Evolutionary conservation across 2,329 filamentous ascomycete genomes (phyloP).

Genomic region (Nigrograna mackinnonii): DNA sequence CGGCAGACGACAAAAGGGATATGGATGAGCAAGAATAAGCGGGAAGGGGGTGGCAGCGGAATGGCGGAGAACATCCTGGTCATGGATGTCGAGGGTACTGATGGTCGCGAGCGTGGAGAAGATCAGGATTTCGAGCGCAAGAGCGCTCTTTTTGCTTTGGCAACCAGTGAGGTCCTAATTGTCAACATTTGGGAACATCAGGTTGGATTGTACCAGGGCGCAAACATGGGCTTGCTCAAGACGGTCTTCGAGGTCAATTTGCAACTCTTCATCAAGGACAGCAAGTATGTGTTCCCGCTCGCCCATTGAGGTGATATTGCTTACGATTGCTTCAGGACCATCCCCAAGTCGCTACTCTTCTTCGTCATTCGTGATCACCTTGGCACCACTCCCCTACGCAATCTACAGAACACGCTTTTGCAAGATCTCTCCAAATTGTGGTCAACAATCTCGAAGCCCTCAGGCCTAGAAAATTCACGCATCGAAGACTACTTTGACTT

Average conservation of each 20-base stretch:
- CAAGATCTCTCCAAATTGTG: conserved; percentile 92
- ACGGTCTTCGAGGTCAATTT: conserved; percentile 99
- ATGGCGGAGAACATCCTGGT: conserved; percentile 99
- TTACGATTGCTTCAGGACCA: conserved; percentile 60
- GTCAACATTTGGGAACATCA: conserved; percentile 99
- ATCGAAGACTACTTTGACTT: conserved; percentile 99
- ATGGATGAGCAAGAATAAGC: conserved; percentile 98
- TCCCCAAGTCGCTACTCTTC: conserved; percentile 88
- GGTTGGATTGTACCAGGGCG: conserved; percentile 95
- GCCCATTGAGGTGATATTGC: not conserved
- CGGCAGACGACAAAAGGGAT: conserved; percentile 99
- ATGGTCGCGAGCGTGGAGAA: conserved; percentile 93
- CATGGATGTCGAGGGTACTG: conserved; percentile 98
- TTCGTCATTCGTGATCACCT: conserved; percentile 98
- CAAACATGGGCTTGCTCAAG: conserved; percentile 98
- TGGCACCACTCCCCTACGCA: conserved; percentile 85
- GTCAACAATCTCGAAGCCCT: conserved; percentile 88
- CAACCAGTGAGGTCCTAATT: conserved; percentile 96
- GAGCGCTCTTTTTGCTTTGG: conserved; percentile 93
- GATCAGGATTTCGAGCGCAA: conserved; percentile 99
- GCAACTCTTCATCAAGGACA: conserved; percentile 95
- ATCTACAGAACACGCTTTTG: conserved; percentile 86
- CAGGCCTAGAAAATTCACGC: conserved; percentile 81
- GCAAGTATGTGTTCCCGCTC: conserved; percentile 64
- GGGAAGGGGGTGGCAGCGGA: conserved; percentile 49